phyloP scores from a whole-genome alignment of 208 protist species.

The Herpetomonas tarakana region DNA sequence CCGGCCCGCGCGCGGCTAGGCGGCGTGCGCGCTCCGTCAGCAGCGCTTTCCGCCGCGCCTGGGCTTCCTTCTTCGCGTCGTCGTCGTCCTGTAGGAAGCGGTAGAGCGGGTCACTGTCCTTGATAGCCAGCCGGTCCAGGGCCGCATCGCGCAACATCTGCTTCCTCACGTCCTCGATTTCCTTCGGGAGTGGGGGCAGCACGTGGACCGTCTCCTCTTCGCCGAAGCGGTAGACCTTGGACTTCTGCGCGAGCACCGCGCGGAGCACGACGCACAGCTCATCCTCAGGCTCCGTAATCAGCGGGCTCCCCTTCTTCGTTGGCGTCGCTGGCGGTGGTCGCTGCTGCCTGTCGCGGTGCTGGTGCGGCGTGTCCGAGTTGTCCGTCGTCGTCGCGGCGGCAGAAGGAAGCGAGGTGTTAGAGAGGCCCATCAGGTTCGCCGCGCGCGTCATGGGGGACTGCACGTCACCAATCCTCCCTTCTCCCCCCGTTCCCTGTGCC shows the following conservation, averaged over 20 bases:
- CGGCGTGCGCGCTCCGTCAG: conserved; percentile 22
- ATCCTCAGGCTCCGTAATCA: conserved; percentile 25
- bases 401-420: neutral
- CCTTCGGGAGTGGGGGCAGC: conserved; percentile 50
- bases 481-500: too few relatives aligned
- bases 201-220: conserved; percentile 73
- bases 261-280: conserved; percentile 73
- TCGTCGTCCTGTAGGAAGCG: conserved; percentile 17
- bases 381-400: neutral
- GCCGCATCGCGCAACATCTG: conserved; percentile 9
- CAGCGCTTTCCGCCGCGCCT: conserved; percentile 12
- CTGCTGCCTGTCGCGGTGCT: neutral
- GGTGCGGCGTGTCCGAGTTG: too few relatives aligned
- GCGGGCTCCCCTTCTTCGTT: conserved; percentile 13
- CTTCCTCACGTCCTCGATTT: conserved; percentile 16
- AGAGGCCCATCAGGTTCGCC: neutral
- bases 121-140: conserved; percentile 8
- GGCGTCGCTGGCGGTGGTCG: conserved; percentile 16
- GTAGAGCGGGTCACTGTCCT: conserved; percentile 20
- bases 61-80: conserved; percentile 7
- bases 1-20: conserved; percentile 10
- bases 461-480: too few relatives aligned
- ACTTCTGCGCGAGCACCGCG: conserved; percentile 73
- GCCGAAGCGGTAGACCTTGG: conserved; percentile 65
- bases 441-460: neutral